Evolutionary conservation across 805 yeast species (phyloP).

Genomic region (Candida tibetensis): DNA sequence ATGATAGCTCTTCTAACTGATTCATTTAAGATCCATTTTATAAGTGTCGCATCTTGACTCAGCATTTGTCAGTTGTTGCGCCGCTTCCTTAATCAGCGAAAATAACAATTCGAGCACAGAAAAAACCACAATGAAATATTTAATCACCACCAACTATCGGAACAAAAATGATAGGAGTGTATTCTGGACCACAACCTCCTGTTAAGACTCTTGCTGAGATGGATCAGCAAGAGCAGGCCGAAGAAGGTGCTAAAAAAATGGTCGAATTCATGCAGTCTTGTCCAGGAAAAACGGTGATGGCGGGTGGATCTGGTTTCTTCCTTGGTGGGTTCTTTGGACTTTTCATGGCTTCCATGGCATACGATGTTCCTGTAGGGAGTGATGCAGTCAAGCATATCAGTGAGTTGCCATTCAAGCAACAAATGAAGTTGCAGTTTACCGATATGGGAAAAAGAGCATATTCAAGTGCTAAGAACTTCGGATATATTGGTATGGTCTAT

Average conservation of each 20-base stretch:
- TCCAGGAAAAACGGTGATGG: conserved; percentile 88
- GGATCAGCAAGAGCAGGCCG: conserved; percentile 92
- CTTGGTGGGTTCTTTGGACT: conserved; percentile 95
- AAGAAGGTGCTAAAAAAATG: conserved; percentile 81
- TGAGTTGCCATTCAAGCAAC: conserved; percentile 88
- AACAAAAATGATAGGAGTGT: conserved; percentile 39
- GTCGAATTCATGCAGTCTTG: conserved; percentile 85
- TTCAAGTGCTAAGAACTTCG: conserved; percentile 89
- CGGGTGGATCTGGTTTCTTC: conserved; percentile 92
- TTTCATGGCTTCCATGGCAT: conserved; percentile 88
- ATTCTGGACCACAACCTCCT: conserved; percentile 32
- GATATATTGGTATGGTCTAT: conserved; percentile 86
- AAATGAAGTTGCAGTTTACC: conserved; percentile 82
- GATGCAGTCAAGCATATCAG: conserved; percentile 56
- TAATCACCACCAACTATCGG: background rate
- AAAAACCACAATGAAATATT: background rate
- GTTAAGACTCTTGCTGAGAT: conserved; percentile 59
- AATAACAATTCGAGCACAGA: no score
- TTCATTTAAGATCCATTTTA: no score
- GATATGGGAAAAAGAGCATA: conserved; percentile 93
- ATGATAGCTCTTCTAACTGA: no score
- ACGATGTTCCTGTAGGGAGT: conserved; percentile 74
- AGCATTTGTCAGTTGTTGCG: no score
- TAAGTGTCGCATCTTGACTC: no score
- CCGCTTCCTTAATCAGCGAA: no score